Conservation (phyloP, 441 rosid species). For the Bocquillonia castaneifolia region DNA sequence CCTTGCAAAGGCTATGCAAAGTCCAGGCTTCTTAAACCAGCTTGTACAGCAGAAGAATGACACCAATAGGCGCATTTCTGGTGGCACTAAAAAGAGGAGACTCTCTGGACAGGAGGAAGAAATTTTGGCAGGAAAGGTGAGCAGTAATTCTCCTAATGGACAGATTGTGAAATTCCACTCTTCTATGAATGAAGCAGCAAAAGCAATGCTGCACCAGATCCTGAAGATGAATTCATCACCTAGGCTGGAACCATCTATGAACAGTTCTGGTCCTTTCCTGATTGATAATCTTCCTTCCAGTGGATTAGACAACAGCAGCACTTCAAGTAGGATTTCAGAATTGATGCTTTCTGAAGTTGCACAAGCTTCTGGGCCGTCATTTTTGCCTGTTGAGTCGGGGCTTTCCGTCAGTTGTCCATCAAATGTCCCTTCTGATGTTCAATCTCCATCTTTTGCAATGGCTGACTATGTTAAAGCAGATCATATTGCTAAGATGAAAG, state of each 20-base stretch:
- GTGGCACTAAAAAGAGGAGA: constrained; percentile 72
- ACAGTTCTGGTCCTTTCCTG: constrained; percentile 41
- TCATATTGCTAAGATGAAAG: constrained; percentile 17
- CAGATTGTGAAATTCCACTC: constrained; percentile 77
- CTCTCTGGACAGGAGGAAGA: constrained; percentile 59
- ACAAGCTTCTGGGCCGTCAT: constrained; percentile 38
- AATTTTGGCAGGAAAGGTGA: constrained; percentile 29
- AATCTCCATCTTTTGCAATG: constrained; percentile 24
- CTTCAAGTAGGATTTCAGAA: constrained; percentile 37
- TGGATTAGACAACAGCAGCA: constrained; percentile 38
- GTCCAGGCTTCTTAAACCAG: constrained; percentile 66
- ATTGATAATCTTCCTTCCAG: constrained; percentile 40
- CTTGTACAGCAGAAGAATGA: constrained; percentile 67
- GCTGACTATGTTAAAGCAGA: constrained; percentile 17
- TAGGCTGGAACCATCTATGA: constrained; percentile 44
- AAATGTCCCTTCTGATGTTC: constrained; percentile 31
- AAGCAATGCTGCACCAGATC: constrained; percentile 62
- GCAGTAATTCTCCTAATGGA: constrained; percentile 45
- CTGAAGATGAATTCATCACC: constrained; percentile 51
- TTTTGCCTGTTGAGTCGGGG: constrained; percentile 38
- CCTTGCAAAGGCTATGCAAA: constrained; percentile 81
- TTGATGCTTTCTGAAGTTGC: constrained; percentile 51
- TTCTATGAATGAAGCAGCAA: constrained; percentile 67
- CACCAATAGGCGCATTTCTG: constrained; percentile 47
- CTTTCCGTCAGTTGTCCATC: constrained; percentile 55